Base-by-base conservation (phyloP, 148 eudicot species). In the Chenopodium formosanum region DNA sequence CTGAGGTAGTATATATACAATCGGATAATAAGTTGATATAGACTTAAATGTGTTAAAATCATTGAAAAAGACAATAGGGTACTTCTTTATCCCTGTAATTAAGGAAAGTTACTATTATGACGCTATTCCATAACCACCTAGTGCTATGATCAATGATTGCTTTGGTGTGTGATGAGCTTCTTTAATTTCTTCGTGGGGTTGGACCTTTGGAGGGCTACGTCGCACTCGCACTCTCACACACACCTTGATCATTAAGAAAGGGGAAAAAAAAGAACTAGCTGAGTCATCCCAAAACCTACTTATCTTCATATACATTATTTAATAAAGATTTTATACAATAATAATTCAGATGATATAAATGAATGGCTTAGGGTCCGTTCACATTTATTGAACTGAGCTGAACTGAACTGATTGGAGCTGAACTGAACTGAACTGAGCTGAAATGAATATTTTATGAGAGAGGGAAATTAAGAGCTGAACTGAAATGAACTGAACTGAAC, bases 231-330 rank as follows among this genome's bases (percentile, higher is more conserved):
- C 56, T 10, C 56, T 10, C 56, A 19, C 20, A 16, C 60, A 56
- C 62, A 14, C 48, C 46, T 75, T 9, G 47, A 68, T 67, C 74
- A 48, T 29, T 63, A 25, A 50, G 19, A 47, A 46, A 46, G 48
- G 31, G 1, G 31, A 31, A 31, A 31, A 31, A 34, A 12, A 14
- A 52, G n/a, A 68, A 37, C 66, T 70, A 70, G 81, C 76, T 56
- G 74, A 70, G 23, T 79, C 82, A 70, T 79, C 69, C 53, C 68
- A 79, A 70, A 70, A 40, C 23, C 2, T 31, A 53, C n/a, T 53
- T 32, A 52, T 50, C 65, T 1, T n/a, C 37, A 11, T 32, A 70
- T 9, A 69, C 71, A 67, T 37, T 22, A 67, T 37, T 40, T 40
- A 5, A 70, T 70, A 6, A 70, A 37, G 25, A 70, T 37, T 40